phyloP scores from a whole-genome alignment of 2,329 filamentous ascomycete genomes.

The Nigrospora sphaerica region DNA sequence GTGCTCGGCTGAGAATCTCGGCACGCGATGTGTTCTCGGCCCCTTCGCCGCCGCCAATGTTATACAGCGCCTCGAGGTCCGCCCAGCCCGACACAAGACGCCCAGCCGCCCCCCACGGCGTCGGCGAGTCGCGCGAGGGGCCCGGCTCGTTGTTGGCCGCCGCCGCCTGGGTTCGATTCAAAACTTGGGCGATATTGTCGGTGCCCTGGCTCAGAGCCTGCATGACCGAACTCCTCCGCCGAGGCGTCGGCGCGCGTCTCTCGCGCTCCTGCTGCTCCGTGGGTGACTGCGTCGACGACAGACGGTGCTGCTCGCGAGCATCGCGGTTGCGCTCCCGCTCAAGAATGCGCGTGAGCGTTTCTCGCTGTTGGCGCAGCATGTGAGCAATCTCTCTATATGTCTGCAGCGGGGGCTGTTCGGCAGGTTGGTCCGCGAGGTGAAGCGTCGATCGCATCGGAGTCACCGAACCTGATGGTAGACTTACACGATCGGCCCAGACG shows the following conservation, averaged over 20 bases:
- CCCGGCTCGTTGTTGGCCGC: conserved; percentile 10
- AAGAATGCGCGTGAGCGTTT: conserved; percentile 22
- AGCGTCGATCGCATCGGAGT: conserved; percentile 1
- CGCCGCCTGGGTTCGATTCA: conserved; percentile 12
- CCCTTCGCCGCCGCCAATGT: conserved; percentile 18
- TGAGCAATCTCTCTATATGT: conserved; percentile 4
- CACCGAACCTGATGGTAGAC: conserved; percentile 12
- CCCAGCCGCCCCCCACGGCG: conserved; percentile 16
- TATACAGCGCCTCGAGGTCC: conserved; percentile 35
- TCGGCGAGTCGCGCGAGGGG: conserved; percentile 15
- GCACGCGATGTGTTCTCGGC: conserved; percentile 15
- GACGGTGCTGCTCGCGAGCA: conserved; percentile 17
- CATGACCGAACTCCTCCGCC: conserved; percentile 21
- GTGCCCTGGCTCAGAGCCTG: conserved; percentile 19
- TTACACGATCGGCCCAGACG: conserved; percentile 23
- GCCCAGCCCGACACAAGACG: conserved; percentile 28
- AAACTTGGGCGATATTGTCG: conserved; percentile 13
- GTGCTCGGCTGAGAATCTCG: conserved; percentile 15
- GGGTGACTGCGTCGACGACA: conserved; percentile 12
- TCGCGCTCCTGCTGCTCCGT: conserved; percentile 21
- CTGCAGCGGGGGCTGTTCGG: not conserved
- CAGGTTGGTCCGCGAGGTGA: not conserved
- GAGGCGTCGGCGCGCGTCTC: conserved; percentile 18
- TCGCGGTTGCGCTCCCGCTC: conserved; percentile 22
- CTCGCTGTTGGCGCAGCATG: conserved; percentile 15